phyloP scores from a whole-genome alignment of 2,329 filamentous ascomycete genomes.

The Cladophialophora bantiana region DNA sequence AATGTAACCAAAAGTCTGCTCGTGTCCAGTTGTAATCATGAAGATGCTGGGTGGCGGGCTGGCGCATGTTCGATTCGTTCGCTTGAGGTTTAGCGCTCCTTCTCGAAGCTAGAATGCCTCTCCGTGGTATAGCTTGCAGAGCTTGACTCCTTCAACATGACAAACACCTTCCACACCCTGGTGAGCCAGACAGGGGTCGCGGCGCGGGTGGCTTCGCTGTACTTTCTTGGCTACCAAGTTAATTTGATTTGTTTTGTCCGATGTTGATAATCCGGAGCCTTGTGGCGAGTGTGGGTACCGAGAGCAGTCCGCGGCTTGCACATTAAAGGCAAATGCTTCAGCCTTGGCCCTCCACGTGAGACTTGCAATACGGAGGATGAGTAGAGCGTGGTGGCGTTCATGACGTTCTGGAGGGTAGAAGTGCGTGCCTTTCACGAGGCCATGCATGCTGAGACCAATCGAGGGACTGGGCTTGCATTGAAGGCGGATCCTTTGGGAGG shows the following conservation, averaged over 20 bases:
- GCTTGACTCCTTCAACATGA: slow-evolving; percentile 8
- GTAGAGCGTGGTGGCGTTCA: neutral
- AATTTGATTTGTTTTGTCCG: neutral
- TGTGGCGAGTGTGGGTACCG: neutral
- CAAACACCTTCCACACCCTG: neutral
- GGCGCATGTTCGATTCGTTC: slow-evolving; percentile 10
- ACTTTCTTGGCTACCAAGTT: neutral
- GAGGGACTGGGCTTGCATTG: neutral
- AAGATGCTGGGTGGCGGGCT: slow-evolving; percentile 1
- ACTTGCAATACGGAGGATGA: neutral
- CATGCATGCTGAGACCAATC: slow-evolving; percentile 12
- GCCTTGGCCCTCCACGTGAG: neutral
- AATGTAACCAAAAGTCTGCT: slow-evolving; percentile 14
- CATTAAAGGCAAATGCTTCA: neutral
- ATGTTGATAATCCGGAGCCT: slow-evolving; percentile 9
- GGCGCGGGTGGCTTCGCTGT: neutral
- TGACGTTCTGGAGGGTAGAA: neutral
- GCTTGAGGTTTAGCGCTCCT: slow-evolving; percentile 16
- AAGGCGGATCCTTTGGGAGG: neutral
- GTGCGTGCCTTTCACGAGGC: slow-evolving; percentile 5
- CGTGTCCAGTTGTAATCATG: slow-evolving; percentile 14
- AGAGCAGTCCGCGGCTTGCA: neutral
- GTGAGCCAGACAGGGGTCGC: neutral
- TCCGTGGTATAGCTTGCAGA: neutral
- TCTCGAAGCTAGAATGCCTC: neutral